A percentile compares a stretch with the other conserved stretches of the same genome.
Evolutionary conservation across 768 basidiomycete genomes (phyloP).

Genomic region (Sistotremastrum niveocremeum): DNA sequence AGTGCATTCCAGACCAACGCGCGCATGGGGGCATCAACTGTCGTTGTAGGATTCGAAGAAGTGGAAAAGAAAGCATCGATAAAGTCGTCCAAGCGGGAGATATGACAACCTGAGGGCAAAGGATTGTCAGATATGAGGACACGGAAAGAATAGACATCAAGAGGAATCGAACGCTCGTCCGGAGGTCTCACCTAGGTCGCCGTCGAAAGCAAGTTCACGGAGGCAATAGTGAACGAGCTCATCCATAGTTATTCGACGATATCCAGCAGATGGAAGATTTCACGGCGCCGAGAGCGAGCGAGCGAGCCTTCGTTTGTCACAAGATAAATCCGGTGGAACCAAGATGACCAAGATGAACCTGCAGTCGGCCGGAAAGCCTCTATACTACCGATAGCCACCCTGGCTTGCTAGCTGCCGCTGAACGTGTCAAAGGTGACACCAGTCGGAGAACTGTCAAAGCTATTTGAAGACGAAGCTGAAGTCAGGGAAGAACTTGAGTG

Average conservation of each 20-base stretch:
- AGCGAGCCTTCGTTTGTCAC: no score
- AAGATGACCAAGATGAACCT: no score
- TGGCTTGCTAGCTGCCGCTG: no score
- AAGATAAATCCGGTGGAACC: no score
- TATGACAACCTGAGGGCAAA: conserved; percentile 47
- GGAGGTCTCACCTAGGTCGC: conserved; percentile 63
- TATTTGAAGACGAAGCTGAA: no score
- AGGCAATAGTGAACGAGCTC: conserved; percentile 75
- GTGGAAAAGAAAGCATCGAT: conserved; percentile 49
- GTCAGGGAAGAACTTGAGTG: no score
- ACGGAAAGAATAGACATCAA: conserved; percentile 13
- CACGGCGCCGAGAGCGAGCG: no score
- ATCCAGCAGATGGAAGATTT: no score
- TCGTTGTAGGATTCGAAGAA: conserved; percentile 30
- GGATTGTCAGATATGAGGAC: conserved; percentile 7
- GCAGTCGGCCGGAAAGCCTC: no score
- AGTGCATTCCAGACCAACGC: conserved; percentile 75
- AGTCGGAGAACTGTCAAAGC: no score
- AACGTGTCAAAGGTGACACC: no score
- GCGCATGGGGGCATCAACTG: conserved; percentile 60
- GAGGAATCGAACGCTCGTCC: conserved; percentile 33
- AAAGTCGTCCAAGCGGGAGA: conserved; percentile 59
- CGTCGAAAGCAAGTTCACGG: conserved; percentile 80
- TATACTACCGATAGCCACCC: no score
- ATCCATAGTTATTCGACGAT: conserved; percentile 39